A percentile compares a stretch with the other conserved stretches of the same genome.
phyloP scores from a whole-genome alignment of 495 filamentous ascomycete genomes.

The Lichenothelia convexa region DNA sequence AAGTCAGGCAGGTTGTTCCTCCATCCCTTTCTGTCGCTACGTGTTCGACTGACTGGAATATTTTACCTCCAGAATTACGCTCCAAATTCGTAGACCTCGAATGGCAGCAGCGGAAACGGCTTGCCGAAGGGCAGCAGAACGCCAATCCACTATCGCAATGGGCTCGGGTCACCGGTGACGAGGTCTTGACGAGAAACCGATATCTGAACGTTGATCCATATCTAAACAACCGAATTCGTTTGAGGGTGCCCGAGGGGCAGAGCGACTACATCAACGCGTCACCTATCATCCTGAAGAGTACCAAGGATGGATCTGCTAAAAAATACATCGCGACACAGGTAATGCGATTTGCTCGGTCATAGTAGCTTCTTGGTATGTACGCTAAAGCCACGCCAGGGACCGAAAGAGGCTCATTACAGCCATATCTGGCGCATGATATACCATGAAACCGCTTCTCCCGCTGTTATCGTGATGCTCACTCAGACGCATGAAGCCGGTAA shows the following conservation, averaged over 20 bases:
- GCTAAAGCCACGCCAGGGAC: too few species aligned
- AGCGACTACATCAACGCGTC: conserved; percentile 96
- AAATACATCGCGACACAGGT: conserved; percentile 54
- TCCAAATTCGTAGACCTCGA: conserved; percentile 40
- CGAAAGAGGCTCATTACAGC: conserved; percentile 48
- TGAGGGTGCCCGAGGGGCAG: conserved; percentile 60
- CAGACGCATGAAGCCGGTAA: conserved; percentile 64
- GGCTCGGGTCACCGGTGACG: conserved; percentile 33
- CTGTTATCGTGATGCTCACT: conserved; percentile 90
- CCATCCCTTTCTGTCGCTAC: too few species aligned
- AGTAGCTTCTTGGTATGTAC: background rate
- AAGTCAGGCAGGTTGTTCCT: conserved; percentile 19
- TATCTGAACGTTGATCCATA: conserved; percentile 78
- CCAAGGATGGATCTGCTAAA: conserved; percentile 29
- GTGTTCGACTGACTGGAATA: too few species aligned
- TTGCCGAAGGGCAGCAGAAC: conserved; percentile 25
- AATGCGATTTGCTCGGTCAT: conserved; percentile 7
- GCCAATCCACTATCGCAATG: conserved; percentile 30
- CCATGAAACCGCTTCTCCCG: conserved; percentile 59
- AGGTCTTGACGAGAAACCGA: conserved; percentile 45
- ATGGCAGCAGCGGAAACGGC: conserved; percentile 41
- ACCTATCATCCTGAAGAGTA: conserved; percentile 51
- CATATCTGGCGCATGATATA: conserved; percentile 96
- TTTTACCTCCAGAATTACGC: conserved; percentile 12
- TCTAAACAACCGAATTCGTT: conserved; percentile 66